These are phyloP conservation scores for Aureobasidium musti DNA, from an alignment of 2,329 filamentous ascomycete genomes.

Conservation along the genomic window DNA sequence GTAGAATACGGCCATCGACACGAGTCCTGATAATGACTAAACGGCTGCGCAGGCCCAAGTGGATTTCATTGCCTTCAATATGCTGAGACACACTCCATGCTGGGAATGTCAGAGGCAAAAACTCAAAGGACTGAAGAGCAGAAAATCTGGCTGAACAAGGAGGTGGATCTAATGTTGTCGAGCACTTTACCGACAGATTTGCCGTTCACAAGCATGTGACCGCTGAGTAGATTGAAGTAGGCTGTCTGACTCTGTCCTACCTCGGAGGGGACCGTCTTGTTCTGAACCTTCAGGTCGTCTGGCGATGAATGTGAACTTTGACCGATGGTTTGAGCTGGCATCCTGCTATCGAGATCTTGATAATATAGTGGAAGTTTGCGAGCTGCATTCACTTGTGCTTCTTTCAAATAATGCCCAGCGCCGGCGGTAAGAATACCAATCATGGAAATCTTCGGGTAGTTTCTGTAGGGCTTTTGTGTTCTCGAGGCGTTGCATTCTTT, in stretches of 20 bases:
- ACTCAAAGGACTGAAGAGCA: constrained; percentile 55
- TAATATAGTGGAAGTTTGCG: too few relatives aligned
- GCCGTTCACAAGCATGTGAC: constrained; percentile 54
- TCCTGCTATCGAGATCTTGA: too few relatives aligned
- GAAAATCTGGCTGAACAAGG: constrained; percentile 55
- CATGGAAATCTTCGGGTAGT: too few relatives aligned
- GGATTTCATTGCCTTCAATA: constrained; percentile 50
- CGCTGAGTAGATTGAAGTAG: constrained; percentile 50
- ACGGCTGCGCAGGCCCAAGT: constrained; percentile 50
- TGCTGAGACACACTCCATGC: constrained; percentile 55
- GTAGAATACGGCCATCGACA: constrained; percentile 36
- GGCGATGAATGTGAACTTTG: too few relatives aligned
- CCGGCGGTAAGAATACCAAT: too few relatives aligned
- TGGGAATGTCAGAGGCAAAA: constrained; percentile 53
- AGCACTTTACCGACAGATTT: constrained; percentile 57
- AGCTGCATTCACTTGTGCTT: too few relatives aligned
- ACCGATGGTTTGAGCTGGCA: too few relatives aligned
- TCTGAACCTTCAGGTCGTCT: too few relatives aligned
- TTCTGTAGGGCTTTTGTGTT: too few relatives aligned
- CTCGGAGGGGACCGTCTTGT: neutral
- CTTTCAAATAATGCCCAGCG: too few relatives aligned
- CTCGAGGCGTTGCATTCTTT: too few relatives aligned
- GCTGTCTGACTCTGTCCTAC: constrained; percentile 33
- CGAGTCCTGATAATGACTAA: neutral
- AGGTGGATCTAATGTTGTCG: constrained; percentile 50